These are phyloP conservation scores for Gaultheria prostrata DNA, from an alignment of 148 eudicot genomes.

Conservation along the genomic window DNA sequence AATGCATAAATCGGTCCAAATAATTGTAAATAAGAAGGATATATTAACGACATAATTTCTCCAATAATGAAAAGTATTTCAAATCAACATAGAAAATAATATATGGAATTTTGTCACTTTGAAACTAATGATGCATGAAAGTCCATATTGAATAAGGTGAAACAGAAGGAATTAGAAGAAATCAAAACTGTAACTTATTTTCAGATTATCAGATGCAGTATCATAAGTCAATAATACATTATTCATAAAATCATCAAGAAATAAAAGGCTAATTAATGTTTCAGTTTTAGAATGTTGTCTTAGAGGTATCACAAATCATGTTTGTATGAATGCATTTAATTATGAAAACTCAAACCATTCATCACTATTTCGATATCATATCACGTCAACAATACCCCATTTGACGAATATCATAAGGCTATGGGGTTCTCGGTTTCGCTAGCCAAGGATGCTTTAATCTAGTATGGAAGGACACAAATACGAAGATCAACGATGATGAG, in stretches of 20 bases:
- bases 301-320: background rate
- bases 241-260: background rate
- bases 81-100: background rate
- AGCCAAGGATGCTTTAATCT: conserved; percentile 4
- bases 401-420: background rate
- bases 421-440: background rate
- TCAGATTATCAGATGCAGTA: background rate
- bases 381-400: background rate
- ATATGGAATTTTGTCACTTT: background rate
- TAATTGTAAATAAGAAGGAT: background rate
- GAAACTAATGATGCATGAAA: background rate
- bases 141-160: background rate
- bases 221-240: background rate
- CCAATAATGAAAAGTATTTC: background rate
- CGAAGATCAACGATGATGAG: background rate
- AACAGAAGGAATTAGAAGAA: background rate
- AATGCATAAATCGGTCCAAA: background rate
- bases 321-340: background rate
- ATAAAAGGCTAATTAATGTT: background rate
- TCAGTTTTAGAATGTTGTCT: background rate
- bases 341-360: background rate
- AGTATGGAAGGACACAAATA: background rate
- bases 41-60: background rate
- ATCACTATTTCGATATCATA: background rate
- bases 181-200: background rate